Base-by-base conservation (phyloP, 805 yeast species). In the Metschnikowia kofuensis region DNA sequence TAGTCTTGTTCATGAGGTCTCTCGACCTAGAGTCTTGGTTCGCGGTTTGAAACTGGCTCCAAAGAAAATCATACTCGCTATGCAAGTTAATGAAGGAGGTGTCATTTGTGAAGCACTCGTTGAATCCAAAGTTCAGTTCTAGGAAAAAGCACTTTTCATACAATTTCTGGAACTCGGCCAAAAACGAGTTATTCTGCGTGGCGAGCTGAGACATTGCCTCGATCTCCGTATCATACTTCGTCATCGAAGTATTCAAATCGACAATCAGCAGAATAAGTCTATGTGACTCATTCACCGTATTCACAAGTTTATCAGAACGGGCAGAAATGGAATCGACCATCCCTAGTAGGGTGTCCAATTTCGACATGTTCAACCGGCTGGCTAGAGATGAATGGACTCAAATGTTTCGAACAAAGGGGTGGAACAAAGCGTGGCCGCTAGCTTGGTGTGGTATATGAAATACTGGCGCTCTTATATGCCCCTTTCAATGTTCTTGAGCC, bases 31-130 rank as follows among this genome's bases (percentile, higher is more conserved):
- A 12, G 12, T 28, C 15, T 3, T 35, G 14, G 44, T 55, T 55
- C 40, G 48, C 50, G 21, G 10, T 28, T 11, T 51, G 53, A 39
- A 49, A 53, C 40, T 42, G 61, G 41, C 52, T 48, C 48, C 64
- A 54, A 35, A 72, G 54, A 42, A 52, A 54, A 9, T 55, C 49
- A 52, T 59, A 70, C 51, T 72, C 76, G 29, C 47, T 51, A 28
- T 55, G 47, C 42, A 72, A 54, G 40, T 60, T 67, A 40, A 60
- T 63, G 50, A 64, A 65, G 6, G 66, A 58, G 16, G 65, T 62
- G 41, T 59, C 64, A 51, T 67, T 69, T 45, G 74, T 67, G 31
- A 62, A 48, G 14, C 39, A 36, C 53, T 72, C 76, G 45, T 69
- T 70, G 21, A 57, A 34, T 30, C 54, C 58, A 42, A 71, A 44